Conservation (phyloP, 495 filamentous ascomycete genomes). For the Xylona heveae region DNA sequence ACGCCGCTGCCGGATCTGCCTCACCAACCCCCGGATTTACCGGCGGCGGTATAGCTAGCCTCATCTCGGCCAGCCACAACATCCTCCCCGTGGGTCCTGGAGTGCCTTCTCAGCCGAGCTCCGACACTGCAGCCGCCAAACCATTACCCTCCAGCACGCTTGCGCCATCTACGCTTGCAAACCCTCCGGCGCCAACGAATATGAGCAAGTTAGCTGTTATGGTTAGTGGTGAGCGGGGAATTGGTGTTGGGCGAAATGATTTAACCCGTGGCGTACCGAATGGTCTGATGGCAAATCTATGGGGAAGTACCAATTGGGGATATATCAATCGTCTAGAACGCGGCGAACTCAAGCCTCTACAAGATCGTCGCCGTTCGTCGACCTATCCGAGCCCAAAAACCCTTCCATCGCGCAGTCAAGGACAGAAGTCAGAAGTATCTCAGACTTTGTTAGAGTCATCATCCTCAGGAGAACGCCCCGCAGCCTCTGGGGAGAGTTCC, state of each 20-base stretch:
- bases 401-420: background rate
- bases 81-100: conserved; percentile 31
- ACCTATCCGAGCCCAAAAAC: background rate
- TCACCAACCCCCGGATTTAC: conserved; percentile 16
- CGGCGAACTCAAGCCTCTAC: conserved; percentile 20
- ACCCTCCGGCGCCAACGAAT: conserved; percentile 67
- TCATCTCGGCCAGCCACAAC: conserved; percentile 70
- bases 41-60: conserved; percentile 57
- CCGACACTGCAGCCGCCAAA: conserved; percentile 15
- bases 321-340: conserved; percentile 44
- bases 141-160: conserved; percentile 36
- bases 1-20: conserved; percentile 15
- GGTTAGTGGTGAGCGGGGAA: conserved; percentile 51
- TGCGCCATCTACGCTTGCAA: conserved; percentile 65
- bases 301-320: conserved; percentile 74
- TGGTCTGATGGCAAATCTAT: conserved; percentile 77
- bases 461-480: background rate
- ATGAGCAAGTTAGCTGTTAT: conserved; percentile 74
- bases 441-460: too few relatives aligned
- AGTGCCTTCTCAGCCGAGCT: background rate
- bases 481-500: background rate
- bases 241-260: conserved; percentile 34
- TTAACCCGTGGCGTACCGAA: conserved; percentile 51
- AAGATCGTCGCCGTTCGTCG: background rate
- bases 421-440: too few relatives aligned